Evolutionary conservation across 176 grass and related monocot genomes (phyloP).

Genomic region (Aegilops sharonensis): DNA sequence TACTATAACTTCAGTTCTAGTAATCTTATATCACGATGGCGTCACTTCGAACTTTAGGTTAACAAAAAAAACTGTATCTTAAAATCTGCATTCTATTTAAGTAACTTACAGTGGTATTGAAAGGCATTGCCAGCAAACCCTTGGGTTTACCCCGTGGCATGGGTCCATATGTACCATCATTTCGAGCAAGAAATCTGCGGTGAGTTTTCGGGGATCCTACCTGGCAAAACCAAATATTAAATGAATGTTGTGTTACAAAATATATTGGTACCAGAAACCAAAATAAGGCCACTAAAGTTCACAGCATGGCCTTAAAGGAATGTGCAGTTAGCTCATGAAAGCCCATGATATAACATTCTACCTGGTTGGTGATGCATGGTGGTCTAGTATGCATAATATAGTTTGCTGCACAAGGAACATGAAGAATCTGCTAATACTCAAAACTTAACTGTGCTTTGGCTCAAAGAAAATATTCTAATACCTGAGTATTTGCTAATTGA

Average conservation of each 20-base stretch:
- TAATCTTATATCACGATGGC: background rate
- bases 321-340: background rate
- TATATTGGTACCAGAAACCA: background rate
- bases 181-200: conserved; percentile 86
- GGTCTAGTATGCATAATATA: background rate
- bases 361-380: background rate
- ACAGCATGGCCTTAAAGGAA: background rate
- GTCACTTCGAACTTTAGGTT: background rate
- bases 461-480: conserved; percentile 1
- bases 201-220: conserved; percentile 97
- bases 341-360: background rate
- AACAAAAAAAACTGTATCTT: conserved; percentile 3
- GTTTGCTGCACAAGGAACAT: background rate
- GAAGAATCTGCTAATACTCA: background rate
- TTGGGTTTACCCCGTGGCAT: conserved; percentile 85
- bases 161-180: conserved; percentile 87
- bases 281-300: conserved; percentile 10
- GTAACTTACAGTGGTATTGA: conserved; percentile 91
- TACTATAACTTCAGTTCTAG: conserved; percentile 1
- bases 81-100: background rate
- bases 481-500: background rate
- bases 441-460: background rate
- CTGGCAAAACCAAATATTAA: conserved; percentile 38
- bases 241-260: background rate
- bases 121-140: conserved; percentile 92